A percentile compares a stretch with the other conserved stretches of the same genome.
These are phyloP conservation scores for Fusarium bulbicola DNA, from an alignment of 2,329 filamentous ascomycete genomes.

Conservation along the genomic window DNA sequence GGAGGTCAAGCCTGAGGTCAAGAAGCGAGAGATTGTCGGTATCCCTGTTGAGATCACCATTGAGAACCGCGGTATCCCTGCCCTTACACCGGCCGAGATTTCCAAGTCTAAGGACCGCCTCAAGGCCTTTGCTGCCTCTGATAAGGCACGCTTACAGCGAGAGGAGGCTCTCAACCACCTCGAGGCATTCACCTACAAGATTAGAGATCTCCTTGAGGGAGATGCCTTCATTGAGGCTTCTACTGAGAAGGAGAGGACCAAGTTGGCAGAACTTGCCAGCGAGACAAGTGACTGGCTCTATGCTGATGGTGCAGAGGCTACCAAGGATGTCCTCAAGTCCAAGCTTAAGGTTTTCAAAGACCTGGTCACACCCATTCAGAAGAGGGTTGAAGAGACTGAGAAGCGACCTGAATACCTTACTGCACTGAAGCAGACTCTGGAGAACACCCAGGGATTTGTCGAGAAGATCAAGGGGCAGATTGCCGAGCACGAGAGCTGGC, in stretches of 20 bases:
- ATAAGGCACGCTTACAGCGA: constrained; percentile 76
- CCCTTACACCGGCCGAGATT: constrained; percentile 59
- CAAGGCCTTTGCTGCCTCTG: constrained; percentile 85
- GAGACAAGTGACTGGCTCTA: constrained; percentile 90
- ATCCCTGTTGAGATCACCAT: constrained; percentile 62
- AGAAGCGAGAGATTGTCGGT: constrained; percentile 66
- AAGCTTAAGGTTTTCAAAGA: constrained; percentile 81
- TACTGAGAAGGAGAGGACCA: constrained; percentile 71
- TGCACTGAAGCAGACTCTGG: constrained; percentile 73
- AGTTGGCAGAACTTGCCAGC: constrained; percentile 73
- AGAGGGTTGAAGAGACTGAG: constrained; percentile 75
- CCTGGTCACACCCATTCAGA: constrained; percentile 80
- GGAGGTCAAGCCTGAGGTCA: constrained; percentile 61
- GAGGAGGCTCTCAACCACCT: constrained; percentile 92
- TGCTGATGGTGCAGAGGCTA: constrained; percentile 80
- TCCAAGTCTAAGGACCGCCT: constrained; percentile 73
- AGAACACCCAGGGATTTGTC: constrained; percentile 76
- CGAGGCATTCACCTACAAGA: constrained; percentile 92
- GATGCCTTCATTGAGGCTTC: constrained; percentile 77
- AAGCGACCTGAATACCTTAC: constrained; percentile 77
- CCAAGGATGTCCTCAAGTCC: constrained; percentile 76
- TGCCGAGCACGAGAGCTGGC: constrained; percentile 70
- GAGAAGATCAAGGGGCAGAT: constrained; percentile 76
- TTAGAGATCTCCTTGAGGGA: constrained; percentile 82
- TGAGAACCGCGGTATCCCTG: constrained; percentile 60